Conservation (phyloP, 2,329 filamentous ascomycete species). For the Alternaria arbusti region DNA sequence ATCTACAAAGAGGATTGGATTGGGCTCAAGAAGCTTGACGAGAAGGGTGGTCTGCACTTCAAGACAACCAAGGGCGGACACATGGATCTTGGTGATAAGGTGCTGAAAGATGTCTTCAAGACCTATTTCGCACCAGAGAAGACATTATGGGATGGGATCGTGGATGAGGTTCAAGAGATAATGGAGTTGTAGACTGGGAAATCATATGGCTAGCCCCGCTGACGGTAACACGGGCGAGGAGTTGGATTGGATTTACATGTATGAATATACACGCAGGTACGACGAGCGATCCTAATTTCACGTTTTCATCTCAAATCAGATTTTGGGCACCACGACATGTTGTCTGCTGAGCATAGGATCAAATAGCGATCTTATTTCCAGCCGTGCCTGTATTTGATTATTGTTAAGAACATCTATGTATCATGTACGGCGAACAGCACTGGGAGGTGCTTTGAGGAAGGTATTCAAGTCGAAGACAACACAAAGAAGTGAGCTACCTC, state of each 20-base stretch:
- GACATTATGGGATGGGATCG: conserved; percentile 12
- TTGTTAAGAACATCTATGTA: neutral
- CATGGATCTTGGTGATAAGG: conserved; percentile 76
- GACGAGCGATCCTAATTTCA: neutral
- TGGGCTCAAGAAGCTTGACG: conserved; percentile 78
- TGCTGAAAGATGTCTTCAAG: conserved; percentile 69
- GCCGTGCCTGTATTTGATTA: neutral
- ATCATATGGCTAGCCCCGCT: neutral
- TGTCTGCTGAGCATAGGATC: neutral
- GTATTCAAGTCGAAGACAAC: neutral
- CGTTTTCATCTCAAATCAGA: neutral
- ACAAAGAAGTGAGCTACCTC: neutral
- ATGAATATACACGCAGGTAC: neutral
- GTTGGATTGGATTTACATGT: neutral
- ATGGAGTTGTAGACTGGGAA: conserved; percentile 32
- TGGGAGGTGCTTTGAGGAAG: neutral
- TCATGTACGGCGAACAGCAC: no score
- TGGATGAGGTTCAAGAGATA: conserved; percentile 26
- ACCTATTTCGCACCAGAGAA: conserved; percentile 66
- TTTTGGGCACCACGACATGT: neutral
- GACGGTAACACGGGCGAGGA: neutral
- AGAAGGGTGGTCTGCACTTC: conserved; percentile 80
- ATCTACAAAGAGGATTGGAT: conserved; percentile 95
- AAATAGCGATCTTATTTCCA: no score
- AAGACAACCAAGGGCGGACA: conserved; percentile 75